These are phyloP conservation scores for Williopsis jadinii DNA, from an alignment of 1,139 yeast genomes.

Conservation along the genomic window DNA sequence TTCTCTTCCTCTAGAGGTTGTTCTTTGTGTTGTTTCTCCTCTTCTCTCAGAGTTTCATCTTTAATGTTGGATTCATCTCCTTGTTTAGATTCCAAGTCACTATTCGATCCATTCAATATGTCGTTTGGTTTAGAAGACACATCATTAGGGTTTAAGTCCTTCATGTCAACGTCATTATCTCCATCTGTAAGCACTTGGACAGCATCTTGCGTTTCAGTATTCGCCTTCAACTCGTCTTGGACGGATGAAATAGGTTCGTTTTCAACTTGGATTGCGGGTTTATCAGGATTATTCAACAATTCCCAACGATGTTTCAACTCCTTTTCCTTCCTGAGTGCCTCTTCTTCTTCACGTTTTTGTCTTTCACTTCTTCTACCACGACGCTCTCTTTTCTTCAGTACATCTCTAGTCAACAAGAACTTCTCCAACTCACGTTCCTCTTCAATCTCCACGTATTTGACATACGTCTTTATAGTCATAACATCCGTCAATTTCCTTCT, in stretches of 20 bases:
- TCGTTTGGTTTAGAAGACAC: too few relatives aligned
- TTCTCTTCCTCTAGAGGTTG: neutral
- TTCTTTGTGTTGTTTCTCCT: too few relatives aligned
- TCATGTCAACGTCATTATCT: too few relatives aligned
- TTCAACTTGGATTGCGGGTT: neutral
- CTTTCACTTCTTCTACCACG: constrained; percentile 23
- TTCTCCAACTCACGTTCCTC: constrained; percentile 33
- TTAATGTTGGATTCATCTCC: too few relatives aligned
- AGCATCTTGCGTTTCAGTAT: too few relatives aligned
- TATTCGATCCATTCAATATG: too few relatives aligned
- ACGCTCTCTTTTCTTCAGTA: constrained; percentile 28
- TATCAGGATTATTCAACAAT: constrained; percentile 11
- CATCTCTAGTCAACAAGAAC: constrained; percentile 33
- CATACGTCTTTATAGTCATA: constrained; percentile 41
- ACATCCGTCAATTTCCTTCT: constrained; percentile 53
- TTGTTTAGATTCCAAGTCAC: too few relatives aligned
- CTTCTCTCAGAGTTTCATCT: too few relatives aligned
- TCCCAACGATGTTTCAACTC: constrained; percentile 15
- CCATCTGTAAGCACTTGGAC: too few relatives aligned
- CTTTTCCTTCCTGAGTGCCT: constrained; percentile 15
- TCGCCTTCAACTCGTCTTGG: too few relatives aligned
- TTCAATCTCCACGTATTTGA: constrained; percentile 38
- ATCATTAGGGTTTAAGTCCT: too few relatives aligned
- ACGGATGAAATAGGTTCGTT: too few relatives aligned
- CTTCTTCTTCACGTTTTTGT: constrained; percentile 21